These are phyloP conservation scores for Suillus variegatus DNA, from an alignment of 768 basidiomycete genomes.

Conservation along the genomic window DNA sequence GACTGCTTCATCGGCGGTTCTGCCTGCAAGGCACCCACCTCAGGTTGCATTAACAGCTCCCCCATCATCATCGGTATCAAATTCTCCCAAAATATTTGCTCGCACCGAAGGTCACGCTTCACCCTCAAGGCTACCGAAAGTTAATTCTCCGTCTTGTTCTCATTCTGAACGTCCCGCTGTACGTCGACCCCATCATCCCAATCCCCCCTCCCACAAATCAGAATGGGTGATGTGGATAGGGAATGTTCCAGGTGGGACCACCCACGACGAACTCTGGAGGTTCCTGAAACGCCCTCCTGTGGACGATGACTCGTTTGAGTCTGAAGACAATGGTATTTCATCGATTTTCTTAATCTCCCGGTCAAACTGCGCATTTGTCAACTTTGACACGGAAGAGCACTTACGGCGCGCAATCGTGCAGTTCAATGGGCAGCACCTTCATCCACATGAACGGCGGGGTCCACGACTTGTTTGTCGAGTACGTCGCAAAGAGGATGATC, in stretches of 20 bases:
- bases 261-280: conserved; percentile 80
- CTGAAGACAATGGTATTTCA: conserved; percentile 54
- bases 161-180: conserved; percentile 31
- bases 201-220: conserved; percentile 70
- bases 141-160: conserved; percentile 9
- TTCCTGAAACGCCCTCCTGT: conserved; percentile 62
- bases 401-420: conserved; percentile 66
- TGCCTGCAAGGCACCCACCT: neutral
- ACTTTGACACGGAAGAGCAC: conserved; percentile 67
- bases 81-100: conserved; percentile 5
- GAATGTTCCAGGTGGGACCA: conserved; percentile 84
- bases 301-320: neutral
- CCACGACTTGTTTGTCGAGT: conserved; percentile 82
- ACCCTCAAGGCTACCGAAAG: conserved; percentile 6
- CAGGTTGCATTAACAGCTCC: neutral
- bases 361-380: conserved; percentile 94
- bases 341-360: conserved; percentile 93
- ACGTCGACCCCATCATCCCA: conserved; percentile 68
- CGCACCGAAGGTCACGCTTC: neutral
- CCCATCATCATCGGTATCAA: conserved; percentile 9
- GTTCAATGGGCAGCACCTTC: conserved; percentile 73
- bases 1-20: conserved; percentile 2
- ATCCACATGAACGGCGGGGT: conserved; percentile 71
- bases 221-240: conserved; percentile 98
- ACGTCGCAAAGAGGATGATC: conserved; percentile 78